phyloP scores from a whole-genome alignment of 1,284 basidiomycete genomes.

The Fomitopsis palustris region DNA sequence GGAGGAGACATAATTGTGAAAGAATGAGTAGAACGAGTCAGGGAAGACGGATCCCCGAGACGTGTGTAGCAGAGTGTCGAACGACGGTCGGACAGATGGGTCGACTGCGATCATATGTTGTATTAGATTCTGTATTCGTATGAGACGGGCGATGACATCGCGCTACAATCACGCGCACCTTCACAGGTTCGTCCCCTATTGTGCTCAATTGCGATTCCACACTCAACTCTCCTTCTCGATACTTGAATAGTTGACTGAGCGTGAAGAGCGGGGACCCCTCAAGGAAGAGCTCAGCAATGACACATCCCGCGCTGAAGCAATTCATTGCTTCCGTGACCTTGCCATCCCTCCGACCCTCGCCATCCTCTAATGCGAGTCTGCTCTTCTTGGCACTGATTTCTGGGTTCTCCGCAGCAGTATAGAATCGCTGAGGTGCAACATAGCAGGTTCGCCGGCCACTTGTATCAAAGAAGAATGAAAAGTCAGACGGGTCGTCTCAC shows the following conservation, averaged over 20 bases:
- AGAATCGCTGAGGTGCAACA: conserved; percentile 96
- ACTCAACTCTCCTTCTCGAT: conserved; percentile 81
- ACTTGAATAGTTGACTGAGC: conserved; percentile 94
- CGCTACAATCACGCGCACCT: conserved; percentile 47
- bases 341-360: conserved; percentile 58
- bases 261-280: conserved; percentile 95
- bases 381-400: conserved; percentile 67
- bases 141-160: conserved; percentile 13
- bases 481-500: conserved; percentile 95
- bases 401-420: conserved; percentile 65
- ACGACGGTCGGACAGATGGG: conserved; percentile 74
- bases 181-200: conserved; percentile 80
- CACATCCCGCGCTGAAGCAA: conserved; percentile 94
- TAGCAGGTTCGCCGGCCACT: conserved; percentile 93
- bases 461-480: conserved; percentile 98
- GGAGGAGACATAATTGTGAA: conserved; percentile 86
- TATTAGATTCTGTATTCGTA: conserved; percentile 66
- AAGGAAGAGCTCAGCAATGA: conserved; percentile 93
- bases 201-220: conserved; percentile 72
- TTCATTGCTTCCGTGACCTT: conserved; percentile 97
- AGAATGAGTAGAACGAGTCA: conserved; percentile 90
- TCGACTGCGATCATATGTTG: conserved; percentile 88
- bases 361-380: conserved; percentile 41
- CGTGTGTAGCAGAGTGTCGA: conserved; percentile 77
- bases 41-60: conserved; percentile 85